Conservation (phyloP, 208 protist species). For the Leishmania mexicana region DNA sequence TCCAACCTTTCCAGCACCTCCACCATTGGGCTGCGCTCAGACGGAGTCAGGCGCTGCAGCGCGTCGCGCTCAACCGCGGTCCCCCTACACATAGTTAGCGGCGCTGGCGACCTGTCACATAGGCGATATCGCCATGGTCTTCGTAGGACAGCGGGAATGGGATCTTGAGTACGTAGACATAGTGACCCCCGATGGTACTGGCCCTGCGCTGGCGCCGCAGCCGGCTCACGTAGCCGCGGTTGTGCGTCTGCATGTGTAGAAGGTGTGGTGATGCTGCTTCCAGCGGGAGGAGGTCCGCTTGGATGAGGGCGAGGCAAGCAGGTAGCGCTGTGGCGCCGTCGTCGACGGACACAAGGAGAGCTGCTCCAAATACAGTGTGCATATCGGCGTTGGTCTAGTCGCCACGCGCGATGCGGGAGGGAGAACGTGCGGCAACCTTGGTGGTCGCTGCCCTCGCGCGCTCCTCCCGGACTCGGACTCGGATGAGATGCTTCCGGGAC, state of each 20-base stretch:
- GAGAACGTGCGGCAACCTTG: constrained; percentile 1
- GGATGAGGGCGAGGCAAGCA: not conserved
- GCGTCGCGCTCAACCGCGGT: constrained; percentile 35
- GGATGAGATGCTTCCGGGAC: constrained; percentile 5
- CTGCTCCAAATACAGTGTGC: constrained; percentile 9
- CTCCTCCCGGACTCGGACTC: constrained; percentile 6
- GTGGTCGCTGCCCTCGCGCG: not conserved
- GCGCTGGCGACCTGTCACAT: constrained; percentile 11
- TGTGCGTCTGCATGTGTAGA: constrained; percentile 19
- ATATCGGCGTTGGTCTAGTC: constrained; percentile 2
- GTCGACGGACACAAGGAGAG: constrained; percentile 3
- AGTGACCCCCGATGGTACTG: constrained; percentile 5
- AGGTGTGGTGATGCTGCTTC: constrained; percentile 5
- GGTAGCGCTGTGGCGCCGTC: constrained; percentile 7
- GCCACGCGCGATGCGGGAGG: constrained; percentile 1
- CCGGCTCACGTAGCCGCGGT: constrained; percentile 12
- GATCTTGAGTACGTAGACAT: constrained; percentile 19
- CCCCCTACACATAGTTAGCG: constrained; percentile 16
- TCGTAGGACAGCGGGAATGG: constrained; percentile 46
- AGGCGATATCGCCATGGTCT: constrained; percentile 34
- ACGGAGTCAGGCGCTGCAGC: constrained; percentile 39
- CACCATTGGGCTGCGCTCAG: constrained; percentile 26
- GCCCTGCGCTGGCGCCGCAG: constrained; percentile 13
- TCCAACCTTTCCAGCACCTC: constrained; percentile 27
- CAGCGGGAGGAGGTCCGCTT: not conserved